These are phyloP conservation scores for Closterium sp. DNA, from an alignment of 139 green algal species.

Conservation along the genomic window DNA sequence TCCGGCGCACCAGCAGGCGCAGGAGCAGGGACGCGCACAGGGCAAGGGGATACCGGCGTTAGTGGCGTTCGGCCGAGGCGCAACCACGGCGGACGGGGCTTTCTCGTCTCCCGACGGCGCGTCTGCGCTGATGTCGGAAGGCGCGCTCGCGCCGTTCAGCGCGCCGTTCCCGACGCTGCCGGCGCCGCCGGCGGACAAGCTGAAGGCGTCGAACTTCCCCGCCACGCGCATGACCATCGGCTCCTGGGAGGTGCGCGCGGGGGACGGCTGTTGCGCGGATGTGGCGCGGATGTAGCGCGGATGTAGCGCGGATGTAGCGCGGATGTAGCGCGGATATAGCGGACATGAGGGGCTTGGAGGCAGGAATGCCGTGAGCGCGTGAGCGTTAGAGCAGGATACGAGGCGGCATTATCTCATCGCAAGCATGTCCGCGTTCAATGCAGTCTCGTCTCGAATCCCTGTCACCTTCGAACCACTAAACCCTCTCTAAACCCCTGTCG, in stretches of 20 bases:
- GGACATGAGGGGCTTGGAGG: too few species aligned
- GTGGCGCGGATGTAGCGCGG: neutral
- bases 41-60: neutral
- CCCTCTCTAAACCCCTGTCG: neutral
- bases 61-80: neutral
- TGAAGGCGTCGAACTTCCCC: conserved; percentile 57
- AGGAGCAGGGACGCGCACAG: neutral
- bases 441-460: neutral
- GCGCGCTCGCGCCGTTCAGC: neutral
- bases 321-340: too few species aligned
- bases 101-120: neutral
- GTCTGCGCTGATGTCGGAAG: too few species aligned
- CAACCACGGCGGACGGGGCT: neutral
- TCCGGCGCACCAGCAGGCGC: neutral
- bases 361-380: too few species aligned
- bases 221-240: conserved; percentile 47
- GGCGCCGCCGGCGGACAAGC: conserved; percentile 33
- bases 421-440: neutral
- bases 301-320: too few species aligned
- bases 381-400: too few species aligned
- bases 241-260: conserved; percentile 38
- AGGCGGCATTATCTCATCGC: too few species aligned
- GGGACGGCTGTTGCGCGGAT: neutral
- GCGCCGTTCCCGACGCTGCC: conserved; percentile 3
- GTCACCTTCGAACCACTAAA: neutral